Percentiles rank a stretch among this genome's conserved stretches.
Evolutionary conservation across 257 asterid genomes (phyloP).

Genomic region (Prunella vulgaris): DNA sequence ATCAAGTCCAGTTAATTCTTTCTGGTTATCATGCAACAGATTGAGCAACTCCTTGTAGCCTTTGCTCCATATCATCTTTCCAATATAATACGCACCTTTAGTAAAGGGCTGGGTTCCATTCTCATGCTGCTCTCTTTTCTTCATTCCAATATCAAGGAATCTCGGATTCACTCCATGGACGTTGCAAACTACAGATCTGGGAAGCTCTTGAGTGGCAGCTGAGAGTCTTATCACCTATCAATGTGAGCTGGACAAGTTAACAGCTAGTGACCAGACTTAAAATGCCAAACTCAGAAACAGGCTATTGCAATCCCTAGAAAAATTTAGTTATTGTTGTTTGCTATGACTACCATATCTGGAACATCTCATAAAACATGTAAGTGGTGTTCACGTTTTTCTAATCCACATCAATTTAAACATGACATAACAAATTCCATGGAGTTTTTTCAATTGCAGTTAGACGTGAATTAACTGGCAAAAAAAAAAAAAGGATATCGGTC

Average conservation of each 20-base stretch:
- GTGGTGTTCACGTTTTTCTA: not conserved
- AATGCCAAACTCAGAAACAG: conserved; percentile 6
- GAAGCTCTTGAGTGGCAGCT: conserved; percentile 98
- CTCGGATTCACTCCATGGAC: conserved; percentile 96
- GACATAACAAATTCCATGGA: not conserved
- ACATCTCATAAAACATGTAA: not conserved
- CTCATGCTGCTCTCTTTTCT: conserved; percentile 58
- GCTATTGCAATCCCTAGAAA: not conserved
- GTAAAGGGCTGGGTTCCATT: conserved; percentile 50
- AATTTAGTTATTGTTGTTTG: not conserved
- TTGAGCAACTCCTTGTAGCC: conserved; percentile 90
- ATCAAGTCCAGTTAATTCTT: conserved; percentile 64
- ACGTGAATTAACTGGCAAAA: not conserved
- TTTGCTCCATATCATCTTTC: conserved; percentile 96
- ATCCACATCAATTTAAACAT: conserved; percentile 7
- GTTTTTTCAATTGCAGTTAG: not conserved
- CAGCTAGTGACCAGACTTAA: conserved; percentile 16
- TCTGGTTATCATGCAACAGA: conserved; percentile 70
- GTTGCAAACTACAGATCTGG: conserved; percentile 85
- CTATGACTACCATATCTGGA: not conserved
- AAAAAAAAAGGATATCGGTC: not conserved
- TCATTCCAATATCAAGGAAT: conserved; percentile 81
- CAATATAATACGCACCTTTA: conserved; percentile 91
- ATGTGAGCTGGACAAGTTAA: conserved; percentile 19
- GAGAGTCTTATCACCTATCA: conserved; percentile 91